Base-by-base conservation (phyloP, 179 eudicot species). In the Sideroxylon spinosum region DNA sequence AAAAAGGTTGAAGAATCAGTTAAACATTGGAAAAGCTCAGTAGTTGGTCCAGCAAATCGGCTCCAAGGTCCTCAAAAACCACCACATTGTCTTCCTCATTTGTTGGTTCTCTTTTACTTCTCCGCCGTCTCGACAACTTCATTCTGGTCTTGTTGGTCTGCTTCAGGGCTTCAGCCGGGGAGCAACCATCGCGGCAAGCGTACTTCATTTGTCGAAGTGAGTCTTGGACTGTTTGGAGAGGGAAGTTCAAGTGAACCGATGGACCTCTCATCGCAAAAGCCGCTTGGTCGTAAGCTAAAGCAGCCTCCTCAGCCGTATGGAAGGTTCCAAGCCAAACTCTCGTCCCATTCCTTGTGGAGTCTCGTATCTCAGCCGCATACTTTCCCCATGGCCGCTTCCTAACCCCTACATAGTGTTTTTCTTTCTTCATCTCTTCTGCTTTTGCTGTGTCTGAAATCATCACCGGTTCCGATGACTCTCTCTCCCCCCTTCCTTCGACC, bases 341-440 rank as follows among this genome's bases (percentile, higher is more conserved):
- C 1, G 37, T 62, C 59, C 79, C 79, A 9, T 67, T 10, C 14
- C 74, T 67, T 7, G 74, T 49, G 4, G 79, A 77, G 46, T 77
- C 79, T 9, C 79, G 52, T 49, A 77, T 77, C 44, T 77, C 79
- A 0, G 74, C 79, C 9, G 74, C 74, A 20, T 77, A 77, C 28
- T 68, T 77, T n/a, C 79, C 79, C 79, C 79, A 77, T 16, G 79
- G 79, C 79, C 79, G 29, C 74, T 68, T 56, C 14, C 79, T 67
- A 25, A 77, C 79, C 2, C 79, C 79, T 53, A 65, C 55, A 20
- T 52, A 77, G 10, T 13, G 44, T 17, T 23, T 49, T 6, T 55
- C 79, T 49, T 68, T 65, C 29, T 32, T 55, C 29, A 26, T 17
- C 0, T 49, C 32, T 5, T 12, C 37, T 29, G 1, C 37, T 50